These are phyloP conservation scores for Ophiostoma sp. DNA, from an alignment of 2,329 filamentous ascomycete species.

Conservation along the genomic window DNA sequence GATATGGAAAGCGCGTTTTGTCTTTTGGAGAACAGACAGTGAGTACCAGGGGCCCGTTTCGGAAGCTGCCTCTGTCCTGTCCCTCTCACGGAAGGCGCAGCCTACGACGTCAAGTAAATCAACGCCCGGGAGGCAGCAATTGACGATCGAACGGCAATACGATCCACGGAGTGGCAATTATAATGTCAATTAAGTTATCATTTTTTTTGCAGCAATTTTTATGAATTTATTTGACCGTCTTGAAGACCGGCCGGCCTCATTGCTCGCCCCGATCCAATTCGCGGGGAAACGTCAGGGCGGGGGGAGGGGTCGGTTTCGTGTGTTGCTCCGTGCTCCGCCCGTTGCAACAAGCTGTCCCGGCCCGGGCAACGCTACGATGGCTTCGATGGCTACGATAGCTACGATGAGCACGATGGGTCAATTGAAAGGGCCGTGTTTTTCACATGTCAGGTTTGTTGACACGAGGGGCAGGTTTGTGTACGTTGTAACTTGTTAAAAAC, in stretches of 20 bases:
- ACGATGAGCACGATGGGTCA: not conserved
- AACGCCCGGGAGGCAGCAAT: not conserved
- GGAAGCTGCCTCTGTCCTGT: not conserved
- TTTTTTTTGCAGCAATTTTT: not conserved
- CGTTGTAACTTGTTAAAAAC: not conserved
- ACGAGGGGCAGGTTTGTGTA: not conserved
- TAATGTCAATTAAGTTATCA: not conserved
- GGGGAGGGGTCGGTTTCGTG: conserved; percentile 2
- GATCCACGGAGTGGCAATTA: not conserved
- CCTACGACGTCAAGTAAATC: not conserved
- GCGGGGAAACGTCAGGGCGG: conserved; percentile 4
- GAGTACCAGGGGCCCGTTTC: conserved; percentile 8
- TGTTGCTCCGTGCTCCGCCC: not conserved
- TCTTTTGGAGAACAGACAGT: not conserved
- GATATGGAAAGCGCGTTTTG: not conserved
- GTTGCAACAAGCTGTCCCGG: not conserved
- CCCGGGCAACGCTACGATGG: not conserved
- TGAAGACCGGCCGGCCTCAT: not conserved
- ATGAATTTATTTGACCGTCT: not conserved
- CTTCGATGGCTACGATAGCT: not conserved
- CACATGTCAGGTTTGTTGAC: not conserved
- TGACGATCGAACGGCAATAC: not conserved
- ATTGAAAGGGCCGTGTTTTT: not conserved
- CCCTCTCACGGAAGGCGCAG: conserved; percentile 7
- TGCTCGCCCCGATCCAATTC: not conserved